These are phyloP conservation scores for Paramecium tetraurelia DNA, from an alignment of 73 alveolate species.

Conservation along the genomic window DNA sequence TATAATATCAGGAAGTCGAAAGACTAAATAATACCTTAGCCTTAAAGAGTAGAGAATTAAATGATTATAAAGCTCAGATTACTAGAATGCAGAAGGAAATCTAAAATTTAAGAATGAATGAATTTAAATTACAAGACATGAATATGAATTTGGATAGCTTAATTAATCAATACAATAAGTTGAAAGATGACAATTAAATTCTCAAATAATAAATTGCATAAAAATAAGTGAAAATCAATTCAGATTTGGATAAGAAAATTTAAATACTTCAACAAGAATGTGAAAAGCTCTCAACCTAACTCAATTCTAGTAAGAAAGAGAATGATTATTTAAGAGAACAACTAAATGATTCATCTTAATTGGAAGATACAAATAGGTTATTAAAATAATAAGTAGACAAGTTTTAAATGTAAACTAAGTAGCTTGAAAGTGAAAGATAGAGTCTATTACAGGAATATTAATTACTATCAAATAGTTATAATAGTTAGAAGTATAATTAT, in stretches of 20 bases:
- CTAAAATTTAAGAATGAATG: conserved; percentile 22
- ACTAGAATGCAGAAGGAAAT: background rate
- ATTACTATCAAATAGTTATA: conserved; percentile 20
- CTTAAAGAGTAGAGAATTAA: background rate
- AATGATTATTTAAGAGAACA: background rate
- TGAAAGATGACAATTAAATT: background rate
- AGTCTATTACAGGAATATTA: background rate
- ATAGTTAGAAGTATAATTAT: background rate
- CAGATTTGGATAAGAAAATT: background rate
- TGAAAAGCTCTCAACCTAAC: background rate
- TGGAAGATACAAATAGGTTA: background rate
- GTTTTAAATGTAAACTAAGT: background rate
- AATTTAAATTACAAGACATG: background rate
- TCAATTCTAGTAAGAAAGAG: background rate
- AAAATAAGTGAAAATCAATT: background rate
- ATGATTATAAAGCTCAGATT: background rate
- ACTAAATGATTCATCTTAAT: background rate
- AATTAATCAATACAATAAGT: background rate
- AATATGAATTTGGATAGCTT: background rate
- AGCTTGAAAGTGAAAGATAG: conserved; percentile 2
- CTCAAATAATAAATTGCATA: background rate
- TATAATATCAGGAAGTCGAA: conserved; percentile 8
- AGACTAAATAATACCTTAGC: conserved; percentile 9
- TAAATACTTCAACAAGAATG: background rate
- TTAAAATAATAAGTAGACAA: background rate